Percentiles rank a stretch among this genome's conserved stretches.
These are phyloP conservation scores for Kurtzmaniella quercitrusa DNA, from an alignment of 1,139 yeast species.

Conservation along the genomic window DNA sequence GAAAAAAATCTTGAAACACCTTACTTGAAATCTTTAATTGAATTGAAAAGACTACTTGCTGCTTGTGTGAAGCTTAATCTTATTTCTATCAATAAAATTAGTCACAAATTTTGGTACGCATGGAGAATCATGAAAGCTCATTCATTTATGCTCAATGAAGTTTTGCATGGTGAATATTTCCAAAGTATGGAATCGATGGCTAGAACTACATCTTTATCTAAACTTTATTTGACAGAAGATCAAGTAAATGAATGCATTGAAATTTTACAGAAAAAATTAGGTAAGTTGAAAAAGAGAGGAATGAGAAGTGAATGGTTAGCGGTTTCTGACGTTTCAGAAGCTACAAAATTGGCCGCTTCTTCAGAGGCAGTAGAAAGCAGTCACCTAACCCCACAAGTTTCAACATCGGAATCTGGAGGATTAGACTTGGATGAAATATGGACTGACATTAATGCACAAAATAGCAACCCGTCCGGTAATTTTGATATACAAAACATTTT, in stretches of 20 bases:
- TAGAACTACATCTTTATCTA: neutral
- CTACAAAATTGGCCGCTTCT: neutral
- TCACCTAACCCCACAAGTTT: neutral
- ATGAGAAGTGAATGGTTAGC: slow-evolving; percentile 3
- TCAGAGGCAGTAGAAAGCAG: neutral
- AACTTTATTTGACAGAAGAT: slow-evolving; percentile 12
- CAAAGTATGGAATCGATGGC: slow-evolving; percentile 2
- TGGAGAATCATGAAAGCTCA: slow-evolving; percentile 16
- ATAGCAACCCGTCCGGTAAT: neutral
- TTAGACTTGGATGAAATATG: neutral
- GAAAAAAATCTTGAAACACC: neutral
- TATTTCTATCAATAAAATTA: slow-evolving; percentile 5
- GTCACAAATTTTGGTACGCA: slow-evolving; percentile 43
- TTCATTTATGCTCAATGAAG: slow-evolving; percentile 4
- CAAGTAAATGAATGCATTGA: slow-evolving; percentile 26
- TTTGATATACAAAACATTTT: neutral
- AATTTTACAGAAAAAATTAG: slow-evolving; percentile 22
- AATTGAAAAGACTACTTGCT: slow-evolving; percentile 4
- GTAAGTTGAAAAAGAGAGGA: slow-evolving; percentile 7
- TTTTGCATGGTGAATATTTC: slow-evolving; percentile 3
- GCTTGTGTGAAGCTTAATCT: slow-evolving; percentile 8
- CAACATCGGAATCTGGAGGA: neutral
- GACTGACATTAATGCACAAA: neutral
- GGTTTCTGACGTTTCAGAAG: slow-evolving; percentile 5
- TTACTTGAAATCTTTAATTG: neutral